Percentiles rank a stretch among this genome's conserved stretches.
These are phyloP conservation scores for Biscogniauxia marginata DNA, from an alignment of 2,329 filamentous ascomycete genomes.

Conservation along the genomic window DNA sequence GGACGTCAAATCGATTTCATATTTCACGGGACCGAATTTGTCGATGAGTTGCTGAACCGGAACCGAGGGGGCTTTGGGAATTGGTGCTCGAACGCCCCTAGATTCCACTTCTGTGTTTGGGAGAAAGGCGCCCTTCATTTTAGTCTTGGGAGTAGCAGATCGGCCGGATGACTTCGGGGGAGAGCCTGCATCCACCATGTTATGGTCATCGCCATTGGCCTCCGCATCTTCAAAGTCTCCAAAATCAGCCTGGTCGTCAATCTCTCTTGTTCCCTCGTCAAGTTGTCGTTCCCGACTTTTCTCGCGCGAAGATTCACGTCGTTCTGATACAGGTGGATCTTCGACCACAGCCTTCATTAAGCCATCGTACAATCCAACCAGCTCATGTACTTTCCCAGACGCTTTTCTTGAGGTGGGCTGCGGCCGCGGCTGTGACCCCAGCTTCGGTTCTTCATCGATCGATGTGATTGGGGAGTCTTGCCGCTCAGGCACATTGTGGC, in stretches of 20 bases:
- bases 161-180: conserved; percentile 11
- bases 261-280: conserved; percentile 5
- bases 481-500: conserved; percentile 28
- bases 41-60: conserved; percentile 23
- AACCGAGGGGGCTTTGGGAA: conserved; percentile 1
- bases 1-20: conserved; percentile 19
- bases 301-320: conserved; percentile 5
- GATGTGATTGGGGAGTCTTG: conserved; percentile 47
- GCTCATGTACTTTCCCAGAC: conserved; percentile 47
- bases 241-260: conserved; percentile 12
- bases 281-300: conserved; percentile 8
- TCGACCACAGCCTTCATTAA: conserved; percentile 34
- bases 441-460: conserved; percentile 40
- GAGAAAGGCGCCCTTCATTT: neutral
- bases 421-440: conserved; percentile 23
- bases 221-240: conserved; percentile 33
- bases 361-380: conserved; percentile 51
- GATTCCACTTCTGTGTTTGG: neutral
- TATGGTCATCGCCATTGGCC: too few species aligned
- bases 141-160: conserved; percentile 17
- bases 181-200: conserved; percentile 2
- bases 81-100: neutral
- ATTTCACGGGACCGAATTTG: conserved; percentile 30
- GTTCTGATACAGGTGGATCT: conserved; percentile 22
- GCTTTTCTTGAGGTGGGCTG: conserved; percentile 28